Conservation (phyloP, 139 green algal genomes). For the Spirogloea muscicola region DNA sequence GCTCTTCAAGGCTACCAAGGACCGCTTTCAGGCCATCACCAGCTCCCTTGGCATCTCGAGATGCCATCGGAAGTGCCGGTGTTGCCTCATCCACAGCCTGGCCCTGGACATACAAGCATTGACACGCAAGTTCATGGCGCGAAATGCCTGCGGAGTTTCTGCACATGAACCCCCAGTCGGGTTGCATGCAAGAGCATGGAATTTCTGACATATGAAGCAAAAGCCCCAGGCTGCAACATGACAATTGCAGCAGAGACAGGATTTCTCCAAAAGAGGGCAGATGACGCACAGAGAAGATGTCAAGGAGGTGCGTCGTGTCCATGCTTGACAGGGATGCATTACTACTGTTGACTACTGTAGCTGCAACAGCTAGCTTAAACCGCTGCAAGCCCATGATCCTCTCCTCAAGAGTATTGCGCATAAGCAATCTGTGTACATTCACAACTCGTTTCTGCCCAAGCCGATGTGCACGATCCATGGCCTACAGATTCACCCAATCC, state of each 20-base stretch:
- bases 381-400: conserved; percentile 79
- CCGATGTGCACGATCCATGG: conserved; percentile 92
- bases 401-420: conserved; percentile 68
- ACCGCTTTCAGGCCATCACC: conserved; percentile 62
- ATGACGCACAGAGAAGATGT: conserved; percentile 76
- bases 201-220: too few relatives aligned
- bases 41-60: too few relatives aligned
- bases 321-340: conserved; percentile 68
- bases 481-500: conserved; percentile 20
- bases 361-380: conserved; percentile 93
- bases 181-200: too few relatives aligned
- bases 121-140: too few relatives aligned
- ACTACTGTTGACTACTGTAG: conserved; percentile 73
- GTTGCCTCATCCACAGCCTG: too few relatives aligned
- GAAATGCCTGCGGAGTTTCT: too few relatives aligned
- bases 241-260: too few relatives aligned
- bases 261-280: too few relatives aligned
- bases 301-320: conserved; percentile 76
- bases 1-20: conserved; percentile 69
- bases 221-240: too few relatives aligned
- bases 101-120: too few relatives aligned
- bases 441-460: conserved; percentile 90
- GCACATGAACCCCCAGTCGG: too few relatives aligned
- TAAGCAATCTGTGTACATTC: conserved; percentile 86
- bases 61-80: too few relatives aligned